Evolutionary conservation across 2,329 filamentous ascomycete genomes (phyloP).

Genomic region (Curvularia sp.): DNA sequence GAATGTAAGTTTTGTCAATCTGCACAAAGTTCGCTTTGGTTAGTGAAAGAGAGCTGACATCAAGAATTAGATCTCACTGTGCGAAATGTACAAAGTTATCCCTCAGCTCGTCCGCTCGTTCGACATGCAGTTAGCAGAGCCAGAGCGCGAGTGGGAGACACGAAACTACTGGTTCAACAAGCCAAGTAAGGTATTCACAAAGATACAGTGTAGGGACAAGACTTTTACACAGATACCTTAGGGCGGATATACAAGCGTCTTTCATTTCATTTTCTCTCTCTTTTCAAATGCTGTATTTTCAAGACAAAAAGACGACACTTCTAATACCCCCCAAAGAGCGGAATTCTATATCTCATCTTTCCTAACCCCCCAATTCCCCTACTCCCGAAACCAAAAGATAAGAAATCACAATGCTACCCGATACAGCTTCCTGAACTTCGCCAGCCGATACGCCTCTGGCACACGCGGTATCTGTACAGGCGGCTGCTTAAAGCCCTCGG

Average conservation of each 20-base stretch:
- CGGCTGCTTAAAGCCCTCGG: background rate
- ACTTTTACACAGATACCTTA: no score
- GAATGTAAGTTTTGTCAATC: background rate
- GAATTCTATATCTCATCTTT: no score
- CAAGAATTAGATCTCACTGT: slow-evolving; percentile 13
- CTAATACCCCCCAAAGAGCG: no score
- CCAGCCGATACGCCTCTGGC: no score
- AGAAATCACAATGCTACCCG: no score
- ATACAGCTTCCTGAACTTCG: no score
- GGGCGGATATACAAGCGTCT: background rate
- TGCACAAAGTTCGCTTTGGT: no score
- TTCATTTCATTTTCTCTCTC: background rate
- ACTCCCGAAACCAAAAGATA: no score
- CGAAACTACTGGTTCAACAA: slow-evolving; percentile 22
- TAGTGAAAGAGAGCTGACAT: background rate
- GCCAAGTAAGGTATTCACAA: slow-evolving; percentile 7
- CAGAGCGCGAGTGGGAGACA: slow-evolving; percentile 14
- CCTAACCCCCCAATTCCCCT: no score
- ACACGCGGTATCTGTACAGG: no score
- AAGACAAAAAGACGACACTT: no score
- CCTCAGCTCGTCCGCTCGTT: slow-evolving; percentile 13
- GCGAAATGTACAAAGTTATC: slow-evolving; percentile 19
- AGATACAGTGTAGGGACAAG: background rate
- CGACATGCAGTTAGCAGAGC: slow-evolving; percentile 10
- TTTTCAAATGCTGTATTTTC: no score